These are phyloP conservation scores for Kernera saxatilis DNA, from an alignment of 345 rosid genomes.

Conservation along the genomic window DNA sequence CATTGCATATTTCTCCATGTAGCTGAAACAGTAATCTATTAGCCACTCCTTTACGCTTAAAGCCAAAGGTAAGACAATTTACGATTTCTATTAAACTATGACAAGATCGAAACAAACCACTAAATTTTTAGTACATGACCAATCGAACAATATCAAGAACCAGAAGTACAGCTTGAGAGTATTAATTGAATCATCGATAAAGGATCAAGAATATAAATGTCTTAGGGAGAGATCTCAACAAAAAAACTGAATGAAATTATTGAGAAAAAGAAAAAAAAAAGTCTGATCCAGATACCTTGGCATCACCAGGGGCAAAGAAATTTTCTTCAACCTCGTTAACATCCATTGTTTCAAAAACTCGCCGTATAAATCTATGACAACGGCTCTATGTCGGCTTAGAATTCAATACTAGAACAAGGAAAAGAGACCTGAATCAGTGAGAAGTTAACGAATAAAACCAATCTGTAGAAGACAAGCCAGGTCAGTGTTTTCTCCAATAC, in stretches of 20 bases:
- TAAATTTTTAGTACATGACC: neutral
- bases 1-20: slow-evolving; percentile 88
- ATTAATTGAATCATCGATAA: neutral
- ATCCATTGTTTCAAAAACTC: slow-evolving; percentile 57
- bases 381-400: slow-evolving; percentile 41
- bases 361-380: slow-evolving; percentile 24
- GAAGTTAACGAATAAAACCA: neutral
- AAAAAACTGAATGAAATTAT: neutral
- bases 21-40: slow-evolving; percentile 42
- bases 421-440: neutral
- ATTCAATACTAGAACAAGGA: slow-evolving; percentile 3
- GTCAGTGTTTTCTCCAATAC: neutral
- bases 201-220: neutral
- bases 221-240: neutral
- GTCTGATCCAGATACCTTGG: slow-evolving; percentile 59
- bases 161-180: neutral
- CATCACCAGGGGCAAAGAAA: slow-evolving; percentile 81
- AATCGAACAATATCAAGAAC: neutral
- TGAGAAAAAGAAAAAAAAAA: neutral
- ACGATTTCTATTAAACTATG: neutral
- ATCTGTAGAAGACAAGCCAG: neutral
- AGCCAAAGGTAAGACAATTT: neutral
- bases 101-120: neutral
- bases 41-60: slow-evolving; percentile 13
- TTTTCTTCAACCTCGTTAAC: slow-evolving; percentile 77